Evolutionary conservation across 768 basidiomycete genomes (phyloP), one percentile per base, ranked within the genome.

Genomic region (Cubamyces lactineus): DNA sequence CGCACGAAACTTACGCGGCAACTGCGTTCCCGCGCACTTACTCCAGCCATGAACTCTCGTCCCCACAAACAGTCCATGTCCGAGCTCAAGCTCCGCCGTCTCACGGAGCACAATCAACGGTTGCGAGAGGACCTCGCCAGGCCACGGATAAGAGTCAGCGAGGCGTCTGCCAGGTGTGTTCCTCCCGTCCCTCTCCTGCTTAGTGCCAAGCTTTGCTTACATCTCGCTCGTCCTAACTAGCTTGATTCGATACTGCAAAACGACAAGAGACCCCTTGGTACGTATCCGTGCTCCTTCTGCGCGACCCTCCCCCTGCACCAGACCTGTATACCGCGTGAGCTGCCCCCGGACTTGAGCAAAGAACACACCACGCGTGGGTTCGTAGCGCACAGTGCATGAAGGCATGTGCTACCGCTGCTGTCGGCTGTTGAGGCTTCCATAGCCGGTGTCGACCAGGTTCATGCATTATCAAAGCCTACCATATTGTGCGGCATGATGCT

Each of bases 41-140:
- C 42, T 23, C 28, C 30, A 43, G 61, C 66, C 40, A 91, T 91
- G 89, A 89, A 86, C 74, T 79, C 85, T 59, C 85, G 89, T 69
- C 87, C 88, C 24, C 89, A 89, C 74, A 91, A 91, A 84, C 94
- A 95, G 84, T 92, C 93, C 70, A 96, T 98, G 94, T 92, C 92
- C 52, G 96, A 97, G 84, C 90, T 97, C 73, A 97, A 96, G 84
- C 87, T 97, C 65, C 86, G 95, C 40, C 83, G 96, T 42, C 79
- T 98, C 72, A 91, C 89, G 53, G 96, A 98, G 78, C 94, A 97
- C 78, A 98, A 96, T 72, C 88, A 92, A 74, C 84, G 96, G 66
- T 75, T 97, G 72, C 81, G 88, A 70, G 96, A 97, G 72, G 96
- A 98, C 75, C 78, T 98, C 63, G 86, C 88, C 46, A 79, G 95